These are phyloP conservation scores for Candida incommunis DNA, from an alignment of 805 yeast species.

Conservation along the genomic window DNA sequence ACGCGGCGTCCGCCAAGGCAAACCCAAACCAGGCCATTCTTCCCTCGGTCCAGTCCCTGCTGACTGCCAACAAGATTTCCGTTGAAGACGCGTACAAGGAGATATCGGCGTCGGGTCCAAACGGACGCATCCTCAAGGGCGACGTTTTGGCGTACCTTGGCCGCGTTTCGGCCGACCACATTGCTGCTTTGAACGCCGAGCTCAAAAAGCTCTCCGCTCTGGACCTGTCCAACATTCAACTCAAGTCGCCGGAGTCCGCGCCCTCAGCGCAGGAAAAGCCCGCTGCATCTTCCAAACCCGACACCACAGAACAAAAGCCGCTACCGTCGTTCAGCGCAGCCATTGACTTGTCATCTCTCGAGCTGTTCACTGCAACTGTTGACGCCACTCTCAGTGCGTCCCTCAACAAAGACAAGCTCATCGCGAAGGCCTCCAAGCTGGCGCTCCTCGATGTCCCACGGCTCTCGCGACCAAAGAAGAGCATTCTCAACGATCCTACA, in stretches of 20 bases:
- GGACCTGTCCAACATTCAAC: constrained; percentile 52
- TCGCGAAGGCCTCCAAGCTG: constrained; percentile 30
- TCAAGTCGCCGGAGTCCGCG: constrained; percentile 8
- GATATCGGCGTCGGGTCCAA: constrained; percentile 77
- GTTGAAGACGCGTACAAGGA: constrained; percentile 53
- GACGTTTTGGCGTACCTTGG: constrained; percentile 83
- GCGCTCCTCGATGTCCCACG: constrained; percentile 25
- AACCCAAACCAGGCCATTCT: constrained; percentile 50
- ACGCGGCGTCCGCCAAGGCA: constrained; percentile 29
- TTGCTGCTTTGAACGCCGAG: constrained; percentile 38
- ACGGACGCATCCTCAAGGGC: constrained; percentile 79
- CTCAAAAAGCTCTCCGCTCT: constrained; percentile 44
- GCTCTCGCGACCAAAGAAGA: constrained; percentile 25
- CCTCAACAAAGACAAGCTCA: constrained; percentile 20
- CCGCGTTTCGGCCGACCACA: constrained; percentile 42
- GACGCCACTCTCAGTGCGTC: constrained; percentile 16
- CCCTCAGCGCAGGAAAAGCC: constrained; percentile 17
- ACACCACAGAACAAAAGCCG: constrained; percentile 9
- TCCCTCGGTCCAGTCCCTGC: constrained; percentile 65
- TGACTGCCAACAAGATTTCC: constrained; percentile 49
- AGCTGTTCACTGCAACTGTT: constrained; percentile 9
- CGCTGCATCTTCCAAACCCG: constrained; percentile 7
- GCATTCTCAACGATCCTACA: constrained; percentile 39
- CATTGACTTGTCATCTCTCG: constrained; percentile 9
- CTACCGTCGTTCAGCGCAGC: constrained; percentile 11